Evolutionary conservation across 164 flowering plant species (phyloP), one percentile per base, ranked within the genome.

Genomic region (Brasenia schreberi): DNA sequence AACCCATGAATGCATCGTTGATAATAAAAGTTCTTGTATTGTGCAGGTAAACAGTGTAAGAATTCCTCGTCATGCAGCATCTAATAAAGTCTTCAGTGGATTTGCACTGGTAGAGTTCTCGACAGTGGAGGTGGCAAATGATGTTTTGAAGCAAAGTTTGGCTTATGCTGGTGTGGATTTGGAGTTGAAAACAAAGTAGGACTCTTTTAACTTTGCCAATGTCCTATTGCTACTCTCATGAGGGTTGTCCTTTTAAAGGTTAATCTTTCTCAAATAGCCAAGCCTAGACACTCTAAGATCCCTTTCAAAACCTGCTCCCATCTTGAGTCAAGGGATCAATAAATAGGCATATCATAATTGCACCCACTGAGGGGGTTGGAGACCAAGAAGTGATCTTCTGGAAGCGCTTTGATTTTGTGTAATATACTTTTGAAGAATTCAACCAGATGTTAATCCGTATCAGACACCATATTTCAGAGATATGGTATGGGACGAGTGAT

Each of bases 91-190:
- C 17, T 90, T 90, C 64, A 84, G 87, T 76, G 97, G 99, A 16
- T 83, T 85, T 74, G 97, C 97, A 60, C 73, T 92, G 71, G 61
- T 95, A 65, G 99, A 95, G 72, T 90, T 92, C 65, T 86, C 97
- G 61, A 62, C 87, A 0, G 96, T 84, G 77, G 96, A 88, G 78
- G 97, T 88, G 70, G 92, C 87, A 9, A 81, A 76, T 63, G 87
- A 80, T 49, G 59, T 86, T 73, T 72, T 90, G 80, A 72, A 77
- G 75, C 80, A 84, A 77, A 81, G 68, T 63, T 76, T 95, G 78
- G 72, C 66, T 63, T 88, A 80, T 79, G 83, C 81, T 0, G 97
- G 96, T 33, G 80, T 72, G 43, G 79, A 85, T 42, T 73, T 95
- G 61, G 88, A 88, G 75, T 73, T 95, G 19, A 87, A 82, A 73